These are phyloP conservation scores for Pelargonium citronellum DNA, from an alignment of 441 rosid genomes.

Conservation along the genomic window DNA sequence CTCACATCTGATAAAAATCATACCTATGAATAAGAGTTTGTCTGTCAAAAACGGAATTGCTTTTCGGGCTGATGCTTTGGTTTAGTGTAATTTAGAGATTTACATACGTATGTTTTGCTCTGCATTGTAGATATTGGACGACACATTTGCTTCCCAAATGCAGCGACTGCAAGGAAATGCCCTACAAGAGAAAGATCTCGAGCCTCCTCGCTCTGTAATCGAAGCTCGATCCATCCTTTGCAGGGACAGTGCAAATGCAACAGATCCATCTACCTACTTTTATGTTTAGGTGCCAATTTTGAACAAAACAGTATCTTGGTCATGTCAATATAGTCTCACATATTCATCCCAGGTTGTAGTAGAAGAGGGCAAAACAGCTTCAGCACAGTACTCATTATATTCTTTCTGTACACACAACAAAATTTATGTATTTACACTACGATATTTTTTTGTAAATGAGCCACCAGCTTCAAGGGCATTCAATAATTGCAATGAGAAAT, in stretches of 20 bases:
- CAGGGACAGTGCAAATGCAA: constrained; percentile 58
- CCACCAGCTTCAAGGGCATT: neutral
- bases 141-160: constrained; percentile 89
- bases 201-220: constrained; percentile 80
- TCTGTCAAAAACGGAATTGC: too few relatives aligned
- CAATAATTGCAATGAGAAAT: neutral
- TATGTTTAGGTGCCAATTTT: constrained; percentile 40
- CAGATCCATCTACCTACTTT: constrained; percentile 65
- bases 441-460: neutral
- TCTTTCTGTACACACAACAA: constrained; percentile 6
- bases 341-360: neutral
- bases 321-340: neutral
- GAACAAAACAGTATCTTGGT: neutral
- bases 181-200: constrained; percentile 77
- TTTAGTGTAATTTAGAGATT: neutral
- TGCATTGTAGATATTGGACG: constrained; percentile 64
- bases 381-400: neutral
- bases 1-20: neutral
- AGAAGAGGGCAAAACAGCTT: neutral
- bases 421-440: neutral
- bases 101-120: neutral
- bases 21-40: neutral
- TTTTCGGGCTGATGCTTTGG: too few relatives aligned
- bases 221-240: constrained; percentile 96
- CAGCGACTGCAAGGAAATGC: constrained; percentile 74